Evolutionary conservation across 2,329 filamentous ascomycete species (phyloP).

Genomic region (Cladobotryum mycophilum): DNA sequence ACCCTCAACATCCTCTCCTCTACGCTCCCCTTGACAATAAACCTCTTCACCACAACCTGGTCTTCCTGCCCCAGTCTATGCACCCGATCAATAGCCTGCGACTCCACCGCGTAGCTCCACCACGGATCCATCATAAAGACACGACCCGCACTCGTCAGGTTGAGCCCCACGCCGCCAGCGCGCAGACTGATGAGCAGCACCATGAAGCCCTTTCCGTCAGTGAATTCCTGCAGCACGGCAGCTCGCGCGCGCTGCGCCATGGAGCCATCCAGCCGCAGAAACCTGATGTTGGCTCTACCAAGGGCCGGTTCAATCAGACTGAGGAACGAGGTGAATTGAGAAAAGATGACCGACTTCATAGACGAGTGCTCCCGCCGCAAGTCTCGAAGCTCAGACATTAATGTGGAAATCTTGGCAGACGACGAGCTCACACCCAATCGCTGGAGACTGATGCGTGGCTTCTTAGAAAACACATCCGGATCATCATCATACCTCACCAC

Average conservation of each 20-base stretch:
- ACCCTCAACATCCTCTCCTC: conserved; percentile 92
- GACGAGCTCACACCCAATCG: conserved; percentile 59
- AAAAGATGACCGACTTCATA: conserved; percentile 89
- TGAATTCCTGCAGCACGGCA: conserved; percentile 69
- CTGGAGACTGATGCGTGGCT: conserved; percentile 53
- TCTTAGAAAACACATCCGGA: conserved; percentile 36
- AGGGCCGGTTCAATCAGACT: conserved; percentile 84
- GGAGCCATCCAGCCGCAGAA: conserved; percentile 84
- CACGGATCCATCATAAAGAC: conserved; percentile 99
- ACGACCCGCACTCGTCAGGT: conserved; percentile 78
- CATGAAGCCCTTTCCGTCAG: conserved; percentile 50
- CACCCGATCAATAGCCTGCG: conserved; percentile 94
- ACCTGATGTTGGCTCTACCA: conserved; percentile 61
- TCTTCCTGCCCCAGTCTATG: conserved; percentile 92
- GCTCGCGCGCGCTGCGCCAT: conserved; percentile 83
- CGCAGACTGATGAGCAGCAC: conserved; percentile 79
- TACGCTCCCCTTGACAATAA: conserved; percentile 84
- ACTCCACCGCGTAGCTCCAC: conserved; percentile 97
- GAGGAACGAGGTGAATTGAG: conserved; percentile 95
- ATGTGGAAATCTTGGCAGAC: conserved; percentile 79
- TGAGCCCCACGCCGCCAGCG: conserved; percentile 89
- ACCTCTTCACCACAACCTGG: conserved; percentile 79
- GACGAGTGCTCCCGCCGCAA: conserved; percentile 59
- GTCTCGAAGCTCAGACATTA: conserved; percentile 67
- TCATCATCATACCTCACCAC: conserved; percentile 74